Percentiles rank a stretch among this genome's conserved stretches.
Conservation (phyloP, 257 asterid genomes). For the Capsicum rhomboideum region DNA sequence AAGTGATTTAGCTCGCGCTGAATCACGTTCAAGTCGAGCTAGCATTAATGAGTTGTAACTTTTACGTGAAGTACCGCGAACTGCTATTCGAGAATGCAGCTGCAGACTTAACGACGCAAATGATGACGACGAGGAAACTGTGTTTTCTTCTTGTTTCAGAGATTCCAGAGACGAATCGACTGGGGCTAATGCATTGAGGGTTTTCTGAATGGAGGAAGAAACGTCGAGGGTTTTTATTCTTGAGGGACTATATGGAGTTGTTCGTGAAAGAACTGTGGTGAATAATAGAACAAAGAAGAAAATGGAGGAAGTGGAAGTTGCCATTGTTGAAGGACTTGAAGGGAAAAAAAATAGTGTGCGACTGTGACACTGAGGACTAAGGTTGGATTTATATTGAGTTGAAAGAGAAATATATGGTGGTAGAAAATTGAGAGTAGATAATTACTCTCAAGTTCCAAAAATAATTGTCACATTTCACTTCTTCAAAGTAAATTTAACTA, state of each 20-base stretch:
- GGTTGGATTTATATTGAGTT: constrained; percentile 4
- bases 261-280: constrained; percentile 37
- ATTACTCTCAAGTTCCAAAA: not conserved
- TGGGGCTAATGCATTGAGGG: constrained; percentile 30
- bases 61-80: constrained; percentile 31
- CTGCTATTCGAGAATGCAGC: constrained; percentile 63
- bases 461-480: no score
- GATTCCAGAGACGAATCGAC: constrained; percentile 17
- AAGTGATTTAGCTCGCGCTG: constrained; percentile 57
- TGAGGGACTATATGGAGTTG: constrained; percentile 18
- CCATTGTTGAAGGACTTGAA: constrained; percentile 20
- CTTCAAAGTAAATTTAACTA: no score
- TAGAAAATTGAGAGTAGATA: not conserved
- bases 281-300: constrained; percentile 18
- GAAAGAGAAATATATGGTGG: not conserved
- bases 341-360: not conserved
- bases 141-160: constrained; percentile 17
- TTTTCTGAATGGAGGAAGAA: constrained; percentile 32
- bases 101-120: constrained; percentile 27
- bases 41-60: constrained; percentile 53
- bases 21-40: constrained; percentile 70
- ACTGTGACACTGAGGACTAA: not conserved
- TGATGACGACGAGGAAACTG: constrained; percentile 9
- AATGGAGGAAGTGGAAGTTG: constrained; percentile 10
- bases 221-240: constrained; percentile 35